Evolutionary conservation across 2,329 filamentous ascomycete genomes (phyloP).

Genomic region (Cercospora sojina): DNA sequence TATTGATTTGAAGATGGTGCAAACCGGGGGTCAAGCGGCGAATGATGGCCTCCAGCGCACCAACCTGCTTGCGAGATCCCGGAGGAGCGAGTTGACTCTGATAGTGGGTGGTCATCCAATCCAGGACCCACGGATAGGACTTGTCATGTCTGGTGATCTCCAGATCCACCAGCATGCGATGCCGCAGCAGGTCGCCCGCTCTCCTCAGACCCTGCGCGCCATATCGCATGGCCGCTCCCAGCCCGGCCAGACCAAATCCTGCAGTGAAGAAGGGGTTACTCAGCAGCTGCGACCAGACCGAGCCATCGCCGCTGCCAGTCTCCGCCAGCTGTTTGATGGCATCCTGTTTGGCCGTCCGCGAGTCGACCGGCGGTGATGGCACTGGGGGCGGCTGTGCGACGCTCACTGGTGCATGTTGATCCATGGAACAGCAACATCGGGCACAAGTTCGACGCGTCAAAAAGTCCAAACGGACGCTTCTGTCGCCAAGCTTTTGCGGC

Average conservation of each 20-base stretch:
- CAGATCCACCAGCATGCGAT: constrained; percentile 87
- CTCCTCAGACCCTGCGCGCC: constrained; percentile 74
- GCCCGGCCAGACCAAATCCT: constrained; percentile 82
- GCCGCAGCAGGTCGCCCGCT: constrained; percentile 71
- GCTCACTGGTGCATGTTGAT: constrained; percentile 35
- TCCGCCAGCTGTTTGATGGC: constrained; percentile 42
- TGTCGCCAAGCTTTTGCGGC: background rate
- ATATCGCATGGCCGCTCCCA: constrained; percentile 78
- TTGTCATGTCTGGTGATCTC: constrained; percentile 94
- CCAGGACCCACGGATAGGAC: constrained; percentile 89
- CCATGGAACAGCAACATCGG: constrained; percentile 26
- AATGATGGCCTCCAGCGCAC: constrained; percentile 55
- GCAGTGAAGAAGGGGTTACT: constrained; percentile 57
- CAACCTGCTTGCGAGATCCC: constrained; percentile 31
- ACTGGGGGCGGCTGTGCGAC: constrained; percentile 16
- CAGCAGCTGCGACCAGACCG: constrained; percentile 47
- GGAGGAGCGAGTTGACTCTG: constrained; percentile 43
- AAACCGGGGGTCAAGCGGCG: constrained; percentile 59
- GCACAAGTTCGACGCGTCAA: background rate
- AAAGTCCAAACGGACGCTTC: background rate
- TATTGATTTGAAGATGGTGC: constrained; percentile 65
- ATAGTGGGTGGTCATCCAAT: constrained; percentile 76
- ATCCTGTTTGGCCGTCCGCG: constrained; percentile 29
- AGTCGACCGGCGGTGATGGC: background rate
- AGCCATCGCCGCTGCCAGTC: constrained; percentile 38